Evolutionary conservation across 139 green algal genomes (phyloP), one percentile per base, ranked within the genome.

Genomic region (Volvox africanus): DNA sequence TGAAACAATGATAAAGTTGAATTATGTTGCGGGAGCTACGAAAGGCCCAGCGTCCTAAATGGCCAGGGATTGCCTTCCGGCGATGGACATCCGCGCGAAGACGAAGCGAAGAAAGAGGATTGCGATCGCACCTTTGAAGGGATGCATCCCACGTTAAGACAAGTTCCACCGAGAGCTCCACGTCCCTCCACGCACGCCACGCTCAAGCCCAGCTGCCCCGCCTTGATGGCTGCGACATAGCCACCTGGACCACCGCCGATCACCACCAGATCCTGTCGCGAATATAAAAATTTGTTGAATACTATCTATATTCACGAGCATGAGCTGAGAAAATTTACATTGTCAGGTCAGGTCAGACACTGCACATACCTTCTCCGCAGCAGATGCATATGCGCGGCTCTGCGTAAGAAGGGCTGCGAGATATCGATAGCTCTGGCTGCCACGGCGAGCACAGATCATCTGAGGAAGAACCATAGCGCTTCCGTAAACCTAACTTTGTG

Each of bases 201-300:
- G 83, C 99, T 99, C 89, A 99, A 85, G 0, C 98, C 98, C 12
- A 99, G 95, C 94, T 99, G 98, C 0, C 92, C 97, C 0, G 98
- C 98, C 87, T 99, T 99, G 94, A 99, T 99, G 19, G 98, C 97
- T 22, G 96, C 98, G 14, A 99, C 98, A 91, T 99, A 99, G 1
- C 98, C 98, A 2, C 98, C 98, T 0, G 98, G 98, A 0, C 98
- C 98, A 1, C 98, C 98, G 13, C 98, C 98, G 61, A 99, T 96
- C 3, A 99, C 95, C 0, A 99, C 96, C 9, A 99, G 79, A 86
- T 99, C 98, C 94, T 99, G 95, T 79, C 30, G 35, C 21, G 28
- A 92, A 30, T 16, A 28, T 73, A 73, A 28, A 26, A 2, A 73
- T 26, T 73, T 24, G 9, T 55, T 55, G 44, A 55, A 55, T 55